These are phyloP conservation scores for Orychophragmus violaceus DNA, from an alignment of 345 rosid species.

Conservation along the genomic window DNA sequence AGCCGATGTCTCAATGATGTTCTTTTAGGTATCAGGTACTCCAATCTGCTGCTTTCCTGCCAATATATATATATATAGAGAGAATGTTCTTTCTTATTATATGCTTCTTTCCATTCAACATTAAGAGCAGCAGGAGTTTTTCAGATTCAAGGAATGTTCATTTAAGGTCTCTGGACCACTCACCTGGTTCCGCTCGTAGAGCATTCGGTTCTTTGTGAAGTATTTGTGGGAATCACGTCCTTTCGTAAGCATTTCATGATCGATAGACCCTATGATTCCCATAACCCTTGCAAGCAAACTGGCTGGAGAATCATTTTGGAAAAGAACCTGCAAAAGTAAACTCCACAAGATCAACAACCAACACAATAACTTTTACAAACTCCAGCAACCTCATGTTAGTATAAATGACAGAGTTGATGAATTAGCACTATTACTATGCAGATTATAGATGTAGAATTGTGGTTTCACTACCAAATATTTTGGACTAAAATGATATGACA, in stretches of 20 bases:
- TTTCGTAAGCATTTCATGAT: constrained; percentile 81
- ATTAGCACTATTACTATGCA: neutral
- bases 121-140: neutral
- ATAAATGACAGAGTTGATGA: neutral
- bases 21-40: constrained; percentile 88
- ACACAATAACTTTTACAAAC: neutral
- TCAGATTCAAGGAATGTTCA: neutral
- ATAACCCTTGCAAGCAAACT: constrained; percentile 89
- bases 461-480: neutral
- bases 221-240: constrained; percentile 95
- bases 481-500: neutral
- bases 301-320: constrained; percentile 97
- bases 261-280: constrained; percentile 72
- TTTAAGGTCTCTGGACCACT: neutral
- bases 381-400: neutral
- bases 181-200: constrained; percentile 97
- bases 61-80: neutral
- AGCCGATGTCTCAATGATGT: constrained; percentile 87
- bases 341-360: neutral
- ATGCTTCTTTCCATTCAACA: neutral
- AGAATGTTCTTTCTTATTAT: too few species aligned
- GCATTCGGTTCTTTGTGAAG: constrained; percentile 89
- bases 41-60: constrained; percentile 87
- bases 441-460: neutral
- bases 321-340: constrained; percentile 66